Evolutionary conservation across 2,329 filamentous ascomycete genomes (phyloP).

Genomic region (Nannizziopsis barbatae): DNA sequence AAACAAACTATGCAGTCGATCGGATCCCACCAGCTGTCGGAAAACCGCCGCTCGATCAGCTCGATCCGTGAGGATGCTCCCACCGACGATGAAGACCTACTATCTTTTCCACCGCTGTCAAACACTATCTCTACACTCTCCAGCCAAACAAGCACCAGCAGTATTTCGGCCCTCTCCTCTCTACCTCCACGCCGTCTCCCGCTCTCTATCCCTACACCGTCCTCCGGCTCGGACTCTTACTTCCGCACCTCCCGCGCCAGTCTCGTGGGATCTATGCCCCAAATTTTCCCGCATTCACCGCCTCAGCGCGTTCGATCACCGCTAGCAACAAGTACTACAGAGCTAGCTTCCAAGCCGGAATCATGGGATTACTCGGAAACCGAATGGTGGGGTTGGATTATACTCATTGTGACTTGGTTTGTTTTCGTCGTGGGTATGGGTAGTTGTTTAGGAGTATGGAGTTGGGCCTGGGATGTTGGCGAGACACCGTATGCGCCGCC

Average conservation of each 20-base stretch:
- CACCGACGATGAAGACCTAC: constrained; percentile 71
- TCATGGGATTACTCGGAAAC: constrained; percentile 91
- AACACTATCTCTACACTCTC: constrained; percentile 24
- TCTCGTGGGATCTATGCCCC: not conserved
- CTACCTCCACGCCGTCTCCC: constrained; percentile 16
- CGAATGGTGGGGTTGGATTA: constrained; percentile 96
- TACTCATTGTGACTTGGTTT: constrained; percentile 81
- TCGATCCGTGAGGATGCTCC: constrained; percentile 56
- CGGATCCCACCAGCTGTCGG: not conserved
- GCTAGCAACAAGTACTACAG: constrained; percentile 29
- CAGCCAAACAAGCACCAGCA: constrained; percentile 28
- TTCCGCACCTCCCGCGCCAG: constrained; percentile 32
- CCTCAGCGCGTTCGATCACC: constrained; percentile 26
- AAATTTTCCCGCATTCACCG: constrained; percentile 28
- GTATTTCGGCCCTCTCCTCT: constrained; percentile 16
- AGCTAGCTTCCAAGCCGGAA: constrained; percentile 34
- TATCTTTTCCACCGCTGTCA: constrained; percentile 47
- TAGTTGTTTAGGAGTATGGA: constrained; percentile 88
- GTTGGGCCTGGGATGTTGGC: constrained; percentile 97
- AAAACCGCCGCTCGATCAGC: constrained; percentile 35
- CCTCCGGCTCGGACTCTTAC: constrained; percentile 54
- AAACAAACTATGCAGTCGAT: not conserved
- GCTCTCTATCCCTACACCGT: constrained; percentile 28
- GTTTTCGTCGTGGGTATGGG: constrained; percentile 97
- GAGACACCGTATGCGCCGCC: constrained; percentile 92